A percentile compares a stretch with the other conserved stretches of the same genome.
Evolutionary conservation across 495 filamentous ascomycete species (phyloP).

Genomic region (Chlorociboria aeruginascens): DNA sequence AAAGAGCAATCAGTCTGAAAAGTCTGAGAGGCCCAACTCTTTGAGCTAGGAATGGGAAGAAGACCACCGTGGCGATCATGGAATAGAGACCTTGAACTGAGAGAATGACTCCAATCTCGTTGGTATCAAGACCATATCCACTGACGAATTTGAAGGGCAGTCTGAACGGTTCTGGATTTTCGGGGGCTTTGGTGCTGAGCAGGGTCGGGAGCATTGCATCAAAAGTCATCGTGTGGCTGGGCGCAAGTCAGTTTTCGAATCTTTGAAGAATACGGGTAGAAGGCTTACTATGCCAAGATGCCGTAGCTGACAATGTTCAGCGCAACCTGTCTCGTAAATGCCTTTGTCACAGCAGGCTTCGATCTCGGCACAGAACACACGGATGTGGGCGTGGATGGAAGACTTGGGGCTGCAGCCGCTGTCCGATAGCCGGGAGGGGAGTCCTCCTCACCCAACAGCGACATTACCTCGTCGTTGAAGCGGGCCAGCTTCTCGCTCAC

Average conservation of each 20-base stretch:
- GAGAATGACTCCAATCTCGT: conserved; percentile 76
- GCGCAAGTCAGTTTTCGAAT: conserved; percentile 3
- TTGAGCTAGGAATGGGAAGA: conserved; percentile 64
- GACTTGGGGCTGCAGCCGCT: conserved; percentile 41
- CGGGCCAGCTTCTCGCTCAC: conserved; percentile 18
- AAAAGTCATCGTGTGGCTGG: conserved; percentile 72
- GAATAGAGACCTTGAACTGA: conserved; percentile 85
- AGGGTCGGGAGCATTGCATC: conserved; percentile 91
- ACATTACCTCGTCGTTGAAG: conserved; percentile 32
- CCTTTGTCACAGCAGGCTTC: conserved; percentile 27
- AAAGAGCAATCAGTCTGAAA: conserved; percentile 65
- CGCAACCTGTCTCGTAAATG: conserved; percentile 72
- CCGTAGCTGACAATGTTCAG: conserved; percentile 81
- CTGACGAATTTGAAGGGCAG: conserved; percentile 83
- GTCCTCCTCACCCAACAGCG: conserved; percentile 21
- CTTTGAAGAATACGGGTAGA: background rate
- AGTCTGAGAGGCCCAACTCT: conserved; percentile 64
- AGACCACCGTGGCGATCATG: conserved; percentile 67
- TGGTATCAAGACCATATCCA: conserved; percentile 70
- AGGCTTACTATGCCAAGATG: conserved; percentile 88
- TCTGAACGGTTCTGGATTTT: conserved; percentile 23
- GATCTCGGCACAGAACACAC: background rate
- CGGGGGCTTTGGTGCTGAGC: conserved; percentile 59
- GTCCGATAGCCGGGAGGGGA: conserved; percentile 42
- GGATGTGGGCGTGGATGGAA: conserved; percentile 27